Evolutionary conservation across 2,329 filamentous ascomycete species (phyloP), one percentile per base, ranked within the genome.

Genomic region (Didymella pomorum): DNA sequence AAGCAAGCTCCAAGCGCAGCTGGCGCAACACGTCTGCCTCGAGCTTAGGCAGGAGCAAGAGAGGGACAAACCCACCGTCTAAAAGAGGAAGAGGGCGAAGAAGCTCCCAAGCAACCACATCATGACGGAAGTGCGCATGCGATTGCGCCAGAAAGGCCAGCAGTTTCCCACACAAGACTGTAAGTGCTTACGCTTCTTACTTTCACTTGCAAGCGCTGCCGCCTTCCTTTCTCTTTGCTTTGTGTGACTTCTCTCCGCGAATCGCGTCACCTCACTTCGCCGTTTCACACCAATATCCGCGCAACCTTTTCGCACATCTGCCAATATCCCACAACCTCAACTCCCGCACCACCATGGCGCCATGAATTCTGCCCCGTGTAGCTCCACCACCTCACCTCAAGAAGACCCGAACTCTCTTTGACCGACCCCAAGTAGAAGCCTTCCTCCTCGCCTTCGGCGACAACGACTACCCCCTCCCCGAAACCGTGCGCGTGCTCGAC

Each of bases 401-500:
- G 21, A 54, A 45, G 7, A 20, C 10, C n/a, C 52, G 44, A 9
- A 58, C 55, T 25, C 43, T 51, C 35, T 52, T 60, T 56, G 45
- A 58, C 58, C 49, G 33, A 28, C 41, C 21, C 54, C 12, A 74
- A 91, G 90, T 93, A 51, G 83, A 87, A 65, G 85, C 88, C 67
- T 86, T 94, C 59, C 88, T 95, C 73, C 91, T 88, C 77, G 90
- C 89, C 59, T 90, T 91, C 74, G 93, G 92, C 75, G 92, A 96
- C 78, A 86, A 89, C 56, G 83, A 85, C 58, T 84, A 89, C 54
- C 91, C 93, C 0, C 88, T 98, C 25, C 88, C 91, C 18, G 87
- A 93, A 74, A 97, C 93, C 10, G 85, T 97, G 60, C 88, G 90
- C 61, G 86, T 94, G 50, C 88, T 98, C 49, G 95, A 98, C 82